Evolutionary conservation across 768 basidiomycete genomes (phyloP).

Genomic region (Boletus rubescentipes): DNA sequence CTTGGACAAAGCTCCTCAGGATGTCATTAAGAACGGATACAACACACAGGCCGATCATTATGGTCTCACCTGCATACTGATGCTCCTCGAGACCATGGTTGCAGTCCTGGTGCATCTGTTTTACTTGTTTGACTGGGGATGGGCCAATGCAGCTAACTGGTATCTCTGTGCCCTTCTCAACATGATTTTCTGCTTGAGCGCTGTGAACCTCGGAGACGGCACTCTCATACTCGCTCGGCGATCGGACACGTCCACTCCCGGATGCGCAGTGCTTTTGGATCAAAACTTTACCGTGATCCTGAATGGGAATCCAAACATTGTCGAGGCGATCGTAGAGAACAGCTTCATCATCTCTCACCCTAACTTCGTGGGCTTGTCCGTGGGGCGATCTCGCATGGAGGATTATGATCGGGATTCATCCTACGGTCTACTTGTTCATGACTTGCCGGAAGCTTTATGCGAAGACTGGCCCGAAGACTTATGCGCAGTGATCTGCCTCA

Average conservation of each 20-base stretch:
- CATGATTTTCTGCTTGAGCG: background rate
- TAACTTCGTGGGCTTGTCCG: too few relatives aligned
- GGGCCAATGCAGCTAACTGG: background rate
- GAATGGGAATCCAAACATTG: background rate
- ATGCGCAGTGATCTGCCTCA: background rate
- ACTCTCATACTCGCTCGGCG: slow-evolving; percentile 3
- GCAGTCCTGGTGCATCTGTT: background rate
- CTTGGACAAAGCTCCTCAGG: background rate
- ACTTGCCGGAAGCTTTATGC: too few relatives aligned
- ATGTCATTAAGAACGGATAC: background rate
- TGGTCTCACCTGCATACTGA: background rate
- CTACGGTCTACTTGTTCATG: too few relatives aligned
- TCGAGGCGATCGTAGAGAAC: slow-evolving; percentile 1
- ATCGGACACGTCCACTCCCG: background rate
- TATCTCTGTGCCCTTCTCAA: background rate
- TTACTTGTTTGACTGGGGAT: background rate
- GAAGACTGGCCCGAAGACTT: background rate
- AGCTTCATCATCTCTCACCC: background rate
- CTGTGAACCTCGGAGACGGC: background rate
- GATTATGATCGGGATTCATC: background rate
- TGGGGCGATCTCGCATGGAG: too few relatives aligned
- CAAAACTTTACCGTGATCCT: background rate
- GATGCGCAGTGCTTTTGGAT: background rate
- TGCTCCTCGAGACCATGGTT: background rate
- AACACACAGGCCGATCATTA: background rate